Conservation (phyloP, 2,329 filamentous ascomycete genomes). For the Aspergillus tubingensis region DNA sequence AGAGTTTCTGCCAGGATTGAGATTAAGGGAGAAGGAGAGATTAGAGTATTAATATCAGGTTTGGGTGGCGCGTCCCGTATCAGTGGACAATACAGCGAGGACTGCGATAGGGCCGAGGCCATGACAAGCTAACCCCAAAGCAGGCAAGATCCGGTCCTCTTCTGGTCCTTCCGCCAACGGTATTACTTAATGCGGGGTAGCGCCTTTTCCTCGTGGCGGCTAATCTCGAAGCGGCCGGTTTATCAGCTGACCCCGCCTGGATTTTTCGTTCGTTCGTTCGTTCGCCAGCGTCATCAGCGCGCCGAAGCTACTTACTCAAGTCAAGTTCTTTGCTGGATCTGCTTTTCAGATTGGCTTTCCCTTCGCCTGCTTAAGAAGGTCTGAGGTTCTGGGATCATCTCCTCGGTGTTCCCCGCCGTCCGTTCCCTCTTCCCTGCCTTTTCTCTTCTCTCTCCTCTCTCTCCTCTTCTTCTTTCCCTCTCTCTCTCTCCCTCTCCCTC, state of each 20-base stretch:
- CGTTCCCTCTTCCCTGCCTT: not conserved
- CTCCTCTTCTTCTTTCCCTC: not conserved
- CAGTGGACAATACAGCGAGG: not conserved
- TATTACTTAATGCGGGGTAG: conserved; percentile 27
- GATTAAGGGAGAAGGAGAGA: not conserved
- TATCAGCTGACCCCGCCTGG: conserved; percentile 27
- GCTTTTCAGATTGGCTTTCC: not conserved
- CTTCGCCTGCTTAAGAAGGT: too few relatives aligned
- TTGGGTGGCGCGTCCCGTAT: not conserved
- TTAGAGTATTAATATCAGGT: not conserved
- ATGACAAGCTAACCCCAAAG: not conserved
- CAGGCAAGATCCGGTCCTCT: conserved; percentile 13
- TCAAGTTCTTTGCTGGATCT: not conserved
- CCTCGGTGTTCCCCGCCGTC: not conserved
- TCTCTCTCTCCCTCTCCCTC: not conserved
- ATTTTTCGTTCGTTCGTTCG: conserved; percentile 15
- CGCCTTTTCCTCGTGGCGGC: conserved; percentile 15
- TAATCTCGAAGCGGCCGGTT: conserved; percentile 7
- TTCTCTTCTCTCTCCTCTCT: not conserved
- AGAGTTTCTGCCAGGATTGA: too few relatives aligned
- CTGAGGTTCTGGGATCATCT: not conserved
- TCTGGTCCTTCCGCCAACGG: conserved; percentile 11
- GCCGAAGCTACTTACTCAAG: not conserved
- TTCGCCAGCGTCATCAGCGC: not conserved
- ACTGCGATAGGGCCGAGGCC: not conserved